A percentile compares a stretch with the other conserved stretches of the same genome.
Conservation (phyloP, 305 asterid species). For the Fraxinus floribunda region DNA sequence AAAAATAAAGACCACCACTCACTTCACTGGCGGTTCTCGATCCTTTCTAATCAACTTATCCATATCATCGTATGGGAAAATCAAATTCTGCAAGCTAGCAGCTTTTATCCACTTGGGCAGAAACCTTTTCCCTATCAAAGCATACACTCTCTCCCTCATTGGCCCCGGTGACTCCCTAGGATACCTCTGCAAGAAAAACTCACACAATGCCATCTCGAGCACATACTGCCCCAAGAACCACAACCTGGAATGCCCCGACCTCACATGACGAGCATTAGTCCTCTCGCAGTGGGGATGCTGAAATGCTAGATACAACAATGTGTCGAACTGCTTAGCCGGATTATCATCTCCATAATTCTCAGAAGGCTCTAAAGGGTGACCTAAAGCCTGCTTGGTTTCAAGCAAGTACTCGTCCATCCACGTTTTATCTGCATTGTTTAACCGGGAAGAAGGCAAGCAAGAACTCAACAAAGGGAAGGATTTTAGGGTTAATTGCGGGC, state of each 20-base stretch:
- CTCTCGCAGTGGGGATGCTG: slow-evolving; percentile 94
- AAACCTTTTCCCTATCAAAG: slow-evolving; percentile 85
- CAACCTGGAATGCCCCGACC: slow-evolving; percentile 84
- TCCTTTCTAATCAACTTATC: slow-evolving; percentile 74
- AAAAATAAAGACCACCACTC: slow-evolving; percentile 28
- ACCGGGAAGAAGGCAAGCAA: slow-evolving; percentile 71
- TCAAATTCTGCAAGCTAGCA: slow-evolving; percentile 89
- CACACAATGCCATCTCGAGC: slow-evolving; percentile 80
- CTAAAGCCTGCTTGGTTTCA: slow-evolving; percentile 90
- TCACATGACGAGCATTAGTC: slow-evolving; percentile 78
- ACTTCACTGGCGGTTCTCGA: slow-evolving; percentile 90
- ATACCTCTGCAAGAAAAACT: slow-evolving; percentile 89
- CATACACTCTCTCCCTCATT: slow-evolving; percentile 94
- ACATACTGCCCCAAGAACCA: slow-evolving; percentile 83
- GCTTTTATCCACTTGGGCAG: slow-evolving; percentile 81
- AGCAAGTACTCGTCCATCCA: slow-evolving; percentile 92
- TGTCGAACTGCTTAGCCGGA: slow-evolving; percentile 91
- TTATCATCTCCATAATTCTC: slow-evolving; percentile 79
- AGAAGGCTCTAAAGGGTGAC: slow-evolving; percentile 85
- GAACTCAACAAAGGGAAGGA: slow-evolving; percentile 88
- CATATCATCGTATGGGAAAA: slow-evolving; percentile 87
- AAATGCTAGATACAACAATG: slow-evolving; percentile 83
- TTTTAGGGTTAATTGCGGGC: slow-evolving; percentile 83
- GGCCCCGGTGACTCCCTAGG: slow-evolving; percentile 99
- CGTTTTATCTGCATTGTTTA: slow-evolving; percentile 77